Evolutionary conservation across 352 stramenopile species (phyloP).

Genomic region (Phytopythium montanum): DNA sequence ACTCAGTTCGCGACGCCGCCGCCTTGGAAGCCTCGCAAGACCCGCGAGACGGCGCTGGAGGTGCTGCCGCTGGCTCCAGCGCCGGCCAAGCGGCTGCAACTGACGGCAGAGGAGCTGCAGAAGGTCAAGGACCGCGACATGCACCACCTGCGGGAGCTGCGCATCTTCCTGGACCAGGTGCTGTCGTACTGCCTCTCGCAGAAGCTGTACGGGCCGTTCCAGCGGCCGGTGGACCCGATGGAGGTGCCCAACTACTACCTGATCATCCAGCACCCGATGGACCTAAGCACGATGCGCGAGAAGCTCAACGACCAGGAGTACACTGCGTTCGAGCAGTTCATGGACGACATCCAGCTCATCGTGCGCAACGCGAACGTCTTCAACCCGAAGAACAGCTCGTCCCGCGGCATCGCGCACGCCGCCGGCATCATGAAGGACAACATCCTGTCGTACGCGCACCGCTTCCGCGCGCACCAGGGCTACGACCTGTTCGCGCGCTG

Average conservation of each 20-base stretch:
- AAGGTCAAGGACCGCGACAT: constrained; percentile 66
- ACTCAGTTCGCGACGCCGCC: constrained; percentile 49
- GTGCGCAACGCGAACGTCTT: constrained; percentile 88
- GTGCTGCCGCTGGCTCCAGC: constrained; percentile 59
- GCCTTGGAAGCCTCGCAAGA: constrained; percentile 12
- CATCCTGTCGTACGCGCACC: constrained; percentile 83
- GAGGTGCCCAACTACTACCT: constrained; percentile 88
- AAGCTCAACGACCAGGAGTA: constrained; percentile 90
- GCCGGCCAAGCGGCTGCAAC: constrained; percentile 22
- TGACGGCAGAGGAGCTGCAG: constrained; percentile 36
- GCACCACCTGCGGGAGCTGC: constrained; percentile 83
- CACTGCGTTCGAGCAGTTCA: constrained; percentile 85
- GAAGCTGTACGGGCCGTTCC: constrained; percentile 64
- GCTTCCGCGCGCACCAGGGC: constrained; percentile 81
- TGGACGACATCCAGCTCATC: constrained; percentile 87
- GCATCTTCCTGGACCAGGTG: constrained; percentile 85
- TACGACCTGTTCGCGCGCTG: constrained; percentile 91
- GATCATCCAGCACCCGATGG: constrained; percentile 87
- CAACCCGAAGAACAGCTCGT: constrained; percentile 79
- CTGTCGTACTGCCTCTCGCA: constrained; percentile 79
- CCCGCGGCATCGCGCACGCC: constrained; percentile 72
- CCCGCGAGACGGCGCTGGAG: constrained; percentile 31
- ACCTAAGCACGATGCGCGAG: constrained; percentile 85
- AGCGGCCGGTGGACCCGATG: constrained; percentile 64
- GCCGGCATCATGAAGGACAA: constrained; percentile 89